These are phyloP conservation scores for Yarrowia galli DNA, from an alignment of 1,139 yeast species.

Conservation along the genomic window DNA sequence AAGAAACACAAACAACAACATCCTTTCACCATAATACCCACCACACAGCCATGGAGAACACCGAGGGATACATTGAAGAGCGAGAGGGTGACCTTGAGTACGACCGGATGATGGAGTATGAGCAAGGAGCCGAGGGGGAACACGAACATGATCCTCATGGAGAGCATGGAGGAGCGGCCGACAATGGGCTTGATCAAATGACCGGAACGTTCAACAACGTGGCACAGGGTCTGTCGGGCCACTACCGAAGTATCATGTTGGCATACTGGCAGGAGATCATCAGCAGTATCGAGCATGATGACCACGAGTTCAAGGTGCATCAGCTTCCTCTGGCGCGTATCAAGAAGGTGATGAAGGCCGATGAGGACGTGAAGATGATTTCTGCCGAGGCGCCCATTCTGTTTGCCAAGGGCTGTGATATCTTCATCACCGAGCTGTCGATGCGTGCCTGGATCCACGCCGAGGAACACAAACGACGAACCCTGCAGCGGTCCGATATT, in stretches of 20 bases:
- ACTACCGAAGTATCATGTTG: slow-evolving; percentile 86
- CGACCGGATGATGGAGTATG: slow-evolving; percentile 41
- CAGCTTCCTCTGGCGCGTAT: slow-evolving; percentile 94
- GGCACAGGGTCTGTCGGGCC: slow-evolving; percentile 88
- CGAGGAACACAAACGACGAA: slow-evolving; percentile 91
- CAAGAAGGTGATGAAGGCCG: slow-evolving; percentile 96
- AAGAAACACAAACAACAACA: not conserved
- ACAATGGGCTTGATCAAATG: slow-evolving; percentile 36
- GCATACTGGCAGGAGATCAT: slow-evolving; percentile 94
- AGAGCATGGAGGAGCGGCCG: slow-evolving; percentile 4
- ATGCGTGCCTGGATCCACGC: slow-evolving; percentile 99
- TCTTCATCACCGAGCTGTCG: slow-evolving; percentile 92
- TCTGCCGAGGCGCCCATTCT: slow-evolving; percentile 97
- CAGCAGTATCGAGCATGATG: slow-evolving; percentile 86
- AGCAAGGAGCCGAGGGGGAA: slow-evolving; percentile 40
- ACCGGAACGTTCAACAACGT: slow-evolving; percentile 72
- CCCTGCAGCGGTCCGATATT: slow-evolving; percentile 90
- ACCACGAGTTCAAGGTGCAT: slow-evolving; percentile 91
- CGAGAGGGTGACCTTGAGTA: slow-evolving; percentile 40
- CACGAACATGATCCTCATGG: slow-evolving; percentile 22
- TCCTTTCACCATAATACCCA: not conserved
- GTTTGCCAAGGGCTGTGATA: slow-evolving; percentile 97
- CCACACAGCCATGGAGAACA: slow-evolving; percentile 21
- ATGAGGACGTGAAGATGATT: slow-evolving; percentile 96
- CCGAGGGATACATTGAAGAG: slow-evolving; percentile 38